A percentile compares a stretch with the other conserved stretches of the same genome.
These are phyloP conservation scores for Chalciporus sphaerocephalus DNA, from an alignment of 768 basidiomycete species.

Conservation along the genomic window DNA sequence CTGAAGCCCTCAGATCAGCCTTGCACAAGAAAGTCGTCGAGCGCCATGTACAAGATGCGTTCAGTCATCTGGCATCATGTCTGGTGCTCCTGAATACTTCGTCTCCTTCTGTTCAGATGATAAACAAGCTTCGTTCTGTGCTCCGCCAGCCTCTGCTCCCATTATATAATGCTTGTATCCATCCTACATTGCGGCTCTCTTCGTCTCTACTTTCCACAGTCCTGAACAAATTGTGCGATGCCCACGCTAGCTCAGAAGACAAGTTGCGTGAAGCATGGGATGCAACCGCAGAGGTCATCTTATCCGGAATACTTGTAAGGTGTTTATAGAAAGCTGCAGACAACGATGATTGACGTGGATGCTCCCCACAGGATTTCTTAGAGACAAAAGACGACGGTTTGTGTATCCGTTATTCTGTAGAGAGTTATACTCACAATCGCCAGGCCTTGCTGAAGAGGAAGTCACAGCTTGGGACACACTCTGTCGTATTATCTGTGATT, in stretches of 20 bases:
- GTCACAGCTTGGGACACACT: conserved; percentile 25
- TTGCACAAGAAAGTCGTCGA: conserved; percentile 28
- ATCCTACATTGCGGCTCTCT: conserved; percentile 39
- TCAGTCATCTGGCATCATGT: conserved; percentile 40
- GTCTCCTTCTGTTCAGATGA: conserved; percentile 33
- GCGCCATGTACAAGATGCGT: conserved; percentile 30
- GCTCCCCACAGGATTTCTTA: conserved; percentile 18
- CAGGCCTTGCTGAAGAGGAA: conserved; percentile 21
- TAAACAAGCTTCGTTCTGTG: conserved; percentile 36
- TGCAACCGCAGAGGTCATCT: conserved; percentile 38
- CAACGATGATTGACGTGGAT: conserved; percentile 20
- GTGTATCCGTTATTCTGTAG: not conserved
- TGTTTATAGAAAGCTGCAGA: not conserved
- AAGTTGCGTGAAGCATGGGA: conserved; percentile 40
- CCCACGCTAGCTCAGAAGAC: conserved; percentile 18
- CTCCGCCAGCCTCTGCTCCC: conserved; percentile 42
- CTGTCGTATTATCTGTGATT: conserved; percentile 34
- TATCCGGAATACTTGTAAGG: conserved; percentile 52
- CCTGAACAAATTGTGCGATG: conserved; percentile 36
- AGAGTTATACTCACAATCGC: not conserved
- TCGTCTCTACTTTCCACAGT: conserved; percentile 39
- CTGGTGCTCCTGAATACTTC: conserved; percentile 41
- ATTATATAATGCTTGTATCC: conserved; percentile 40
- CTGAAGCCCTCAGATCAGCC: conserved; percentile 30
- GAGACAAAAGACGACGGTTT: conserved; percentile 21